Conservation (phyloP, 2,329 filamentous ascomycete species). For the Stemphylium beticola region DNA sequence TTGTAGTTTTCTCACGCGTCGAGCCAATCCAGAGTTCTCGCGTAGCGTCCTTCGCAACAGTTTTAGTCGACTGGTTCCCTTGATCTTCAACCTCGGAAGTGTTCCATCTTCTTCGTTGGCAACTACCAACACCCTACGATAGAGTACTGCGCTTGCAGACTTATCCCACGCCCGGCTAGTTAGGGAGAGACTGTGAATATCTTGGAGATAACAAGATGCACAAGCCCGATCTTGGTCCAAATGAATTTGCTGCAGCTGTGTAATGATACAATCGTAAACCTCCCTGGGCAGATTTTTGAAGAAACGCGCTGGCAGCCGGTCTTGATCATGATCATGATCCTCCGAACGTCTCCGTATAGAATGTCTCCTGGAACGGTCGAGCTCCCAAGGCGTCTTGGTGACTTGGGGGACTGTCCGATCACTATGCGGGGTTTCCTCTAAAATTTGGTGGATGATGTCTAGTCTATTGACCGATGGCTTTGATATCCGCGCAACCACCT, state of each 20-base stretch:
- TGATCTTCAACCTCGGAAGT: conserved; percentile 51
- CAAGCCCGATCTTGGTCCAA: conserved; percentile 49
- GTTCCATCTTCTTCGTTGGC: conserved; percentile 49
- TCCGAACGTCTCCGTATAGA: conserved; percentile 39
- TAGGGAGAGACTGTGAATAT: conserved; percentile 60
- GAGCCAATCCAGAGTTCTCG: conserved; percentile 58
- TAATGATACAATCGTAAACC: conserved; percentile 62
- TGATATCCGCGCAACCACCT: conserved; percentile 1
- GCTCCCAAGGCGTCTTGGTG: conserved; percentile 50
- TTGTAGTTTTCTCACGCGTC: conserved; percentile 60
- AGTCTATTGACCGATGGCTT: background rate
- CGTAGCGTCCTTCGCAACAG: conserved; percentile 62
- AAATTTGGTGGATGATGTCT: background rate
- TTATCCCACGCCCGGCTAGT: conserved; percentile 64
- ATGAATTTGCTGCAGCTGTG: conserved; percentile 57
- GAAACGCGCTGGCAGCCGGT: conserved; percentile 34
- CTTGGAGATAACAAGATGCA: conserved; percentile 60
- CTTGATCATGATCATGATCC: background rate
- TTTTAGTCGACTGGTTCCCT: conserved; percentile 59
- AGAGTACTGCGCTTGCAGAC: conserved; percentile 59
- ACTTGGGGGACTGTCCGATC: conserved; percentile 27
- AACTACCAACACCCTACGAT: conserved; percentile 57
- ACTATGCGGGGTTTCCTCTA: background rate
- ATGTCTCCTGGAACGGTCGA: conserved; percentile 40
- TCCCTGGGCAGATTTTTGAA: conserved; percentile 59